Conservation (phyloP, 139 green algal species). For the Trebouxia sp. region DNA sequence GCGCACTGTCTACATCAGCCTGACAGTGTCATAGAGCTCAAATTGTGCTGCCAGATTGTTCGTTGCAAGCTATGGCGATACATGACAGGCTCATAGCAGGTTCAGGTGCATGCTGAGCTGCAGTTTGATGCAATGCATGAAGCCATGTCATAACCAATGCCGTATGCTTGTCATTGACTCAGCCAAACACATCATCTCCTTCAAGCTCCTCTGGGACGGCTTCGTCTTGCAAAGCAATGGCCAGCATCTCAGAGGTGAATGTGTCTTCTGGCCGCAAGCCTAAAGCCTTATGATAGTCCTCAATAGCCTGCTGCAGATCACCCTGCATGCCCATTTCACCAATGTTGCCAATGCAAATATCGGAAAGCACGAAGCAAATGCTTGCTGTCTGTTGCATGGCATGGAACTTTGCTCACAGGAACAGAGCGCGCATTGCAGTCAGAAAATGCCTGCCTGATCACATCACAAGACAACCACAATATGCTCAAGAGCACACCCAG, state of each 20-base stretch:
- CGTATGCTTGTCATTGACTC: background rate
- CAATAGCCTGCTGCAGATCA: constrained; percentile 65
- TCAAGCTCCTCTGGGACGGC: constrained; percentile 16
- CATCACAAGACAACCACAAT: too few species aligned
- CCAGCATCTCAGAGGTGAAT: constrained; percentile 83
- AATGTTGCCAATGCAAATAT: too few species aligned
- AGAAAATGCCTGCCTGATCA: too few species aligned
- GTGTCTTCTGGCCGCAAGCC: constrained; percentile 74
- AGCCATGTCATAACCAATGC: background rate
- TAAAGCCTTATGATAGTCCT: constrained; percentile 89
- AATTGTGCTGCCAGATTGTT: background rate
- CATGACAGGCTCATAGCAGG: background rate
- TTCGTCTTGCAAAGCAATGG: constrained; percentile 67
- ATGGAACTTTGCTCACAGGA: too few species aligned
- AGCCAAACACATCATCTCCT: constrained; percentile 22
- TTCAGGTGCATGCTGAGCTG: background rate
- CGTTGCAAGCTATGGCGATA: background rate
- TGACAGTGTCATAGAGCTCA: too few species aligned
- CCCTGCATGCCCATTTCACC: too few species aligned
- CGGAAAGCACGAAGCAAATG: too few species aligned
- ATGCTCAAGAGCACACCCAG: too few species aligned
- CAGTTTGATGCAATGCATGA: background rate
- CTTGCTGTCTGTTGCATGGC: too few species aligned
- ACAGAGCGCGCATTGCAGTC: too few species aligned
- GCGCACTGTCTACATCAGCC: too few species aligned